phyloP scores from a whole-genome alignment of 2,329 filamentous ascomycete genomes.

The Botrytis byssoidea region DNA sequence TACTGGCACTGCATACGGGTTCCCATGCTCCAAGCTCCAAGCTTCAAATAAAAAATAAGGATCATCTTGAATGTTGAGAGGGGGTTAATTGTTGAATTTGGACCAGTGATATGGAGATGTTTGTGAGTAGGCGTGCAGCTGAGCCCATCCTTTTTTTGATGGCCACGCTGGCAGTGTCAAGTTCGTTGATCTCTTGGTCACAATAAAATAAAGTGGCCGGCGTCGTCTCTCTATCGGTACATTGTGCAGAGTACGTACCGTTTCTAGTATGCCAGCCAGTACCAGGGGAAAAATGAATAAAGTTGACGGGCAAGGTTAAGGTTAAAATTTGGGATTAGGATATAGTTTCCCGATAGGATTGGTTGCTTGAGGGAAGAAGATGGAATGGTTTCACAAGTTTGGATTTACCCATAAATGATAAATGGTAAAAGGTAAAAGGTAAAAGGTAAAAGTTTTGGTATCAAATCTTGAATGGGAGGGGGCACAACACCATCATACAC shows the following conservation, averaged over 20 bases:
- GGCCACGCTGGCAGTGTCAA: constrained; percentile 7
- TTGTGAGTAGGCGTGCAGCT: not conserved
- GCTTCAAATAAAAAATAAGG: not conserved
- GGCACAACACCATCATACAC: not conserved
- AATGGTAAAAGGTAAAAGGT: too few species aligned
- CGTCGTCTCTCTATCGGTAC: not conserved
- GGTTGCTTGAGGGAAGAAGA: not conserved
- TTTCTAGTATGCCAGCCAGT: not conserved
- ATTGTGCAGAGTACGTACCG: not conserved
- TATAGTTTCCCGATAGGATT: not conserved
- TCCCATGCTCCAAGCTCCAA: not conserved
- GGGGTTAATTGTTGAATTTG: not conserved
- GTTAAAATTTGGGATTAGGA: not conserved
- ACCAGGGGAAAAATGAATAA: not conserved
- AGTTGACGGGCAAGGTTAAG: not conserved
- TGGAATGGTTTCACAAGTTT: not conserved
- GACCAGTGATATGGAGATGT: not conserved
- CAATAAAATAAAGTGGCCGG: not conserved
- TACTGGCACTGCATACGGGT: not conserved
- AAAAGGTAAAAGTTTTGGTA: not conserved
- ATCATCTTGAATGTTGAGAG: not conserved
- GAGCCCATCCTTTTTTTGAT: not conserved
- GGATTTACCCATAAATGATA: not conserved
- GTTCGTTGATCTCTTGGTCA: not conserved
- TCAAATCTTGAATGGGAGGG: not conserved